Conservation (phyloP, 75 land plant species). For the Picea glauca region DNA sequence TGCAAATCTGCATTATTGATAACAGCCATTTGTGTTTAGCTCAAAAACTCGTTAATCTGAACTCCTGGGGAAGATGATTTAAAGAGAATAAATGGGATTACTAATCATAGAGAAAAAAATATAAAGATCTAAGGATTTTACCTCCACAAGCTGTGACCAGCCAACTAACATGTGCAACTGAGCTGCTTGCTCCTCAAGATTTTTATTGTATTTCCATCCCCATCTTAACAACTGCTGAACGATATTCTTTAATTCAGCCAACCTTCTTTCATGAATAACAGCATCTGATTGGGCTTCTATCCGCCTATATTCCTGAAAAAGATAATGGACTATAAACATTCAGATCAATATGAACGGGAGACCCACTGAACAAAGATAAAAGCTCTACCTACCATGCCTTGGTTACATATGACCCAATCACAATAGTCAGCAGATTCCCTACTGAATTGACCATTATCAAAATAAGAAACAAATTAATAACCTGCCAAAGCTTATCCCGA, state of each 20-base stretch:
- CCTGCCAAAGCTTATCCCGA: conserved; percentile 90
- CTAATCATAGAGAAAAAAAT: background rate
- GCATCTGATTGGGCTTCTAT: conserved; percentile 44
- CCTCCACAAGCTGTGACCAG: conserved; percentile 98
- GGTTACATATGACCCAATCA: background rate
- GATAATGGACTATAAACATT: background rate
- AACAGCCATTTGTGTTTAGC: background rate
- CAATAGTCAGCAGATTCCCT: background rate
- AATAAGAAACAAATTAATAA: conserved; percentile 14
- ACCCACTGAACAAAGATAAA: background rate
- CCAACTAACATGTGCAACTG: conserved; percentile 93
- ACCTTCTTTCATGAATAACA: conserved; percentile 46
- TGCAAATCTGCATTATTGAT: background rate
- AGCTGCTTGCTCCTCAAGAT: conserved; percentile 94
- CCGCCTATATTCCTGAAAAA: conserved; percentile 49
- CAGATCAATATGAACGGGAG: background rate
- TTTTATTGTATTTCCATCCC: conserved; percentile 94
- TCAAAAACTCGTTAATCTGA: background rate
- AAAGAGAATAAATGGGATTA: background rate
- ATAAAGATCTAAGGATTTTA: conserved; percentile 9
- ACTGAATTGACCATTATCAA: background rate
- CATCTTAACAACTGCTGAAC: conserved; percentile 87
- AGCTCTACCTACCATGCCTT: background rate
- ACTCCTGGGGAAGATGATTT: background rate
- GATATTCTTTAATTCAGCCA: conserved; percentile 55